Percentiles rank a stretch among this genome's conserved stretches.
These are phyloP conservation scores for Balamuthia mandrillaris DNA, from an alignment of 208 protist species.

Conservation along the genomic window DNA sequence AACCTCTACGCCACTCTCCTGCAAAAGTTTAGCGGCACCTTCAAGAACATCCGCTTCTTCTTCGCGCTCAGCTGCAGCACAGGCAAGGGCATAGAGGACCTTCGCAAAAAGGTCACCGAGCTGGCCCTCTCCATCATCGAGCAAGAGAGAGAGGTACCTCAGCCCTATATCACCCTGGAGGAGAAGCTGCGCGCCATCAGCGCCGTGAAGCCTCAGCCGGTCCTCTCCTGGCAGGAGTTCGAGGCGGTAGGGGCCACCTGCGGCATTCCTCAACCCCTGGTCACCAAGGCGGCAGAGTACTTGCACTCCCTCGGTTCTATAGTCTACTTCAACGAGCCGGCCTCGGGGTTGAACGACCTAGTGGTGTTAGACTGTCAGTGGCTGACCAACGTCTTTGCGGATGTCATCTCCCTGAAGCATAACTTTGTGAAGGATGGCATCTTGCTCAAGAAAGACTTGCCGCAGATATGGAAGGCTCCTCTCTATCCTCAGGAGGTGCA, in stretches of 20 bases:
- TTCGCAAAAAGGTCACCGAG: constrained; percentile 14
- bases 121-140: constrained; percentile 19
- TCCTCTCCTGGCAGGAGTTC: neutral
- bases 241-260: neutral
- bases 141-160: neutral
- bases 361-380: constrained; percentile 19
- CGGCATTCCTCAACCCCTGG: neutral
- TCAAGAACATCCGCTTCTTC: constrained; percentile 40
- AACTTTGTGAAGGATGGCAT: too few species aligned
- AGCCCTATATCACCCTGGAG: constrained; percentile 11
- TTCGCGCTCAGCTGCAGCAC: constrained; percentile 17
- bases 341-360: neutral
- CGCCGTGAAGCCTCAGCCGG: neutral
- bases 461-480: too few species aligned
- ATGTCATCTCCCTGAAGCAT: too few species aligned
- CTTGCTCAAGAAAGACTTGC: too few species aligned
- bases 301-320: too few species aligned
- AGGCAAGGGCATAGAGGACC: constrained; percentile 9
- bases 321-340: neutral
- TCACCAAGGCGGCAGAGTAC: constrained; percentile 10
- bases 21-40: constrained; percentile 18
- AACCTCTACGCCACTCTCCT: constrained; percentile 20
- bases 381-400: constrained; percentile 23
- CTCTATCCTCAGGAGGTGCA: too few species aligned
- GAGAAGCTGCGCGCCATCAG: constrained; percentile 11